Base-by-base conservation (phyloP, 1,284 basidiomycete species). In the Coniferiporia sulphurascens region DNA sequence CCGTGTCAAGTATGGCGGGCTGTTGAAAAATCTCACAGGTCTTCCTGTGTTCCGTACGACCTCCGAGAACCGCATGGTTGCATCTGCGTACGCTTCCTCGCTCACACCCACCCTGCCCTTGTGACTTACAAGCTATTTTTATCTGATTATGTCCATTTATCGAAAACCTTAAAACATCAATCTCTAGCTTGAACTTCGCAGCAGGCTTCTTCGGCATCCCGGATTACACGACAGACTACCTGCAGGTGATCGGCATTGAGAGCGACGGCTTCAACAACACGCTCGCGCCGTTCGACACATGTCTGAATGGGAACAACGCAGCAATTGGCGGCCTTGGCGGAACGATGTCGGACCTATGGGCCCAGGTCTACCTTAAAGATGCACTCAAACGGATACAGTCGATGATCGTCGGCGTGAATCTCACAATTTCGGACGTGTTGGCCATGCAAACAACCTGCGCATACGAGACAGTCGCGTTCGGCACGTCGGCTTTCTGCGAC, bases 401-500 rank as follows among this genome's bases (percentile, higher is more conserved):
- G 2, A 73, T 75, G 27, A 83, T 84, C 1, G 83, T 86, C 0
- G 84, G 83, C 6, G 82, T 89, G 1, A 78, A 83, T 38, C 72
- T 95, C 19, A 77, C 75, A 0, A 68, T 78, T 43, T 62, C 67
- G 1, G 89, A 95, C 65, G 74, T 84, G 21, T 63, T 71, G 35
- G 70, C 69, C 6, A 80, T 81, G 78, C 81, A 82, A 60, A 66
- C 76, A 48, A 66, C 82, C 22, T 85, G 84, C 65, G 80, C 83
- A 1, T 86, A 85, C 64, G 84, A 86, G 78, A 87, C 85, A 7
- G 83, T 86, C 32, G 78, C 86, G 0, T 77, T 89, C 36, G 87
- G 87, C 0, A 87, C 78, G 55, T 89, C 87, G 65, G 80, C 79
- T 0, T 93, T 89, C 76, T 95, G 93, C 69, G 69, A 69, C 4